Percentiles rank a stretch among this genome's conserved stretches.
Evolutionary conservation across 2,329 filamentous ascomycete species (phyloP).

Genomic region (Clonostachys chloroleuca): DNA sequence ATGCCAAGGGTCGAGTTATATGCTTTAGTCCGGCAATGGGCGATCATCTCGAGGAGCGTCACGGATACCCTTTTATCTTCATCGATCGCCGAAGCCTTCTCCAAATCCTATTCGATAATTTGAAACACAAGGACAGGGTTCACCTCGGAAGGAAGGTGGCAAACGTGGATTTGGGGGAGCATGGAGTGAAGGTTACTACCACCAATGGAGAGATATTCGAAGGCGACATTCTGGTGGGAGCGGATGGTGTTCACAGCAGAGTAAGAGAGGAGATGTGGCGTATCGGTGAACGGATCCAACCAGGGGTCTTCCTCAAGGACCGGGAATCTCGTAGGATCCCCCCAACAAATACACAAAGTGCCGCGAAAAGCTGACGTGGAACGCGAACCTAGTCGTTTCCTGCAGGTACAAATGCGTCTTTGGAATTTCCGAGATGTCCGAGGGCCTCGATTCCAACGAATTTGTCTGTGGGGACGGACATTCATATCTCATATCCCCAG

Average conservation of each 20-base stretch:
- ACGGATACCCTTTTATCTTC: conserved; percentile 44
- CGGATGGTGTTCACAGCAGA: conserved; percentile 52
- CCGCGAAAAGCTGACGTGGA: neutral
- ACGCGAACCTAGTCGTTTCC: conserved; percentile 3
- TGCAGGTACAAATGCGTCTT: conserved; percentile 26
- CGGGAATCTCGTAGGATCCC: conserved; percentile 5
- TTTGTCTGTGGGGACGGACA: conserved; percentile 20
- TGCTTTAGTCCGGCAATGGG: conserved; percentile 42
- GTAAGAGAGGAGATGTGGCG: conserved; percentile 19
- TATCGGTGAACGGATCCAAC: neutral
- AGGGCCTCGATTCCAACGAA: conserved; percentile 23
- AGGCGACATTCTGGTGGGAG: conserved; percentile 40
- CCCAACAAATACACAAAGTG: neutral
- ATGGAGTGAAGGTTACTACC: conserved; percentile 31
- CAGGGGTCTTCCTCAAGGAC: conserved; percentile 11
- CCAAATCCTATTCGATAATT: conserved; percentile 18
- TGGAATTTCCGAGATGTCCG: conserved; percentile 24
- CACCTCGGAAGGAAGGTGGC: conserved; percentile 33
- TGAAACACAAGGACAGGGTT: conserved; percentile 28
- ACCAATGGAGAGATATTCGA: conserved; percentile 24
- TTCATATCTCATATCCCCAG: neutral
- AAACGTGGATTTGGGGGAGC: conserved; percentile 30
- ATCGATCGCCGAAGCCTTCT: conserved; percentile 17
- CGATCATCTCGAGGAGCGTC: conserved; percentile 39
- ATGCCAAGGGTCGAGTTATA: conserved; percentile 22